Evolutionary conservation across 140 eudicot genomes (phyloP), one percentile per base, ranked within the genome.

Genomic region (Bidens hawaiensis): DNA sequence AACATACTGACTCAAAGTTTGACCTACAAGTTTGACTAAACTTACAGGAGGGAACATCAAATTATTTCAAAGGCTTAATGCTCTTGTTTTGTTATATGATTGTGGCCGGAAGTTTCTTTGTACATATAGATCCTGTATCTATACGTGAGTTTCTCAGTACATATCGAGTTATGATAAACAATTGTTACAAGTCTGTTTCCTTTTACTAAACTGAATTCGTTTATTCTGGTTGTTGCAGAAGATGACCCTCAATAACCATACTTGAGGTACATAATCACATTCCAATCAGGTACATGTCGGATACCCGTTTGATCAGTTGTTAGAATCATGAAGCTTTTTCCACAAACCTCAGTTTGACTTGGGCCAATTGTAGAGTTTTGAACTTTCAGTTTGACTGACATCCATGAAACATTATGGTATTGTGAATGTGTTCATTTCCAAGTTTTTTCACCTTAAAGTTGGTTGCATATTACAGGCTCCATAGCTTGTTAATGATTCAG

Each of bases 1-100:
- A 47, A 31, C 31, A 67, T 15, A 13, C 18, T 18, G 49, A 53
- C 71, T 72, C 3, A 24, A 33, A 12, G 34, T 60, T 47, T 60
- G 31, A 34, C n/a, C n/a, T n/a, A n/a, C n/a, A n/a, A n/a, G n/a
- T n/a, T n/a, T n/a, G n/a, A n/a, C 49, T 52, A 38, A 52, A 45
- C 19, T 24, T 79, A 76, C 78, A 85, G 96, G 96, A 88, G 62
- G 96, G 96, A 50, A 85, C 87, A 64, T 82, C 94, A 4, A 88
- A 85, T 75, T 88, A 88, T 78, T 82, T 88, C 53, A 88, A 88
- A 71, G 96, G 96, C 38, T 68, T 88, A 66, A 85, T 88, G 88
- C 87, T 88, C 62, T 69, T 88, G 66, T 67, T 88, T 31, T 84
- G 94, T 79, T 88, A 88, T 67, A 66, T 82, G 60, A 88, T 88